Conservation (phyloP, 768 basidiomycete genomes). For the Russula griseocarnosa region DNA sequence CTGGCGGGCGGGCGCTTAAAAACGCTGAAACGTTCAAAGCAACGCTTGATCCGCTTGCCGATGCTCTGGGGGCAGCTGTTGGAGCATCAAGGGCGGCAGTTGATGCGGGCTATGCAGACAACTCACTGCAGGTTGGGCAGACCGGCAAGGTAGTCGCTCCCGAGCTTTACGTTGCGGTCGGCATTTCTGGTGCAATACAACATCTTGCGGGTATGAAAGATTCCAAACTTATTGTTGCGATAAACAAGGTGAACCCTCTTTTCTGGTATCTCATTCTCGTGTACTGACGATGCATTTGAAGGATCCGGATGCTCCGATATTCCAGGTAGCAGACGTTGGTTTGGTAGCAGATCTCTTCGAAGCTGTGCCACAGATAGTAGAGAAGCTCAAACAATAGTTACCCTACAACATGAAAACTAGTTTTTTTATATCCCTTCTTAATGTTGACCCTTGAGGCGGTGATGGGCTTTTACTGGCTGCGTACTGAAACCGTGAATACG, state of each 20-base stretch:
- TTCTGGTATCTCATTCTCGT: not conserved
- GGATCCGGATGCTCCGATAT: conserved; percentile 98
- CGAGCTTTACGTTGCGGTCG: conserved; percentile 91
- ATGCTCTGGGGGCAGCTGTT: conserved; percentile 89
- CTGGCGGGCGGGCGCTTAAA: conserved; percentile 93
- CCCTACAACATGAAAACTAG: conserved; percentile 4
- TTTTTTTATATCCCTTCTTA: not conserved
- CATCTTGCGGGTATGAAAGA: conserved; percentile 99
- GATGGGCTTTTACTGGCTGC: not conserved
- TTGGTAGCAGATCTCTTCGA: conserved; percentile 93
- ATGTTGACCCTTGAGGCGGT: not conserved
- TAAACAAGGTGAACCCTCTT: conserved; percentile 74
- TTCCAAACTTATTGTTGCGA: conserved; percentile 94
- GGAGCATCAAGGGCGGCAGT: conserved; percentile 98
- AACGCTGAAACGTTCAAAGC: conserved; percentile 87
- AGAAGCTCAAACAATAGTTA: conserved; percentile 63
- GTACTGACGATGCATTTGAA: conserved; percentile 33
- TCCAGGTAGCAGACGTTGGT: conserved; percentile 96
- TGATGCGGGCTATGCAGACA: conserved; percentile 97
- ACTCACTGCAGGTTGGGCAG: conserved; percentile 98
- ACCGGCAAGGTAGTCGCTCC: conserved; percentile 99
- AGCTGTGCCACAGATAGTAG: conserved; percentile 82
- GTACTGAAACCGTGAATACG: not conserved
- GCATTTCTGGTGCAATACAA: conserved; percentile 98
- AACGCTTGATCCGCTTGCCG: conserved; percentile 87